Base-by-base conservation (phyloP, 495 filamentous ascomycete genomes). In the Aspergillus incahuasiensis region DNA sequence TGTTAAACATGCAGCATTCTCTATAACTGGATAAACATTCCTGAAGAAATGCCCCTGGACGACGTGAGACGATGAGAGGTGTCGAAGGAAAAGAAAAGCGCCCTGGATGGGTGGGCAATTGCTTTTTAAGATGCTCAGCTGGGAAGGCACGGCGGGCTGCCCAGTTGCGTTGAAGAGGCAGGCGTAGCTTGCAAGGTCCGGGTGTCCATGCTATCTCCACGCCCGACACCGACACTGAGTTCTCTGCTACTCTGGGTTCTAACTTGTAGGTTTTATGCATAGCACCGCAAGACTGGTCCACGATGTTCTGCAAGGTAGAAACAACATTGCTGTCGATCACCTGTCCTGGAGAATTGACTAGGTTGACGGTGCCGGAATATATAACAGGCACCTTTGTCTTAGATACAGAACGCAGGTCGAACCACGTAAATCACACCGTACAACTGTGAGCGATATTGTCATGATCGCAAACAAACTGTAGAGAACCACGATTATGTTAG, bases 1-100 rank as follows among this genome's bases (percentile, higher is more conserved):
- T 18, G 20, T 49, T 50, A 50, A 50, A 25, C 38, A 50, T 50
- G 48, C 34, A 25, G 24, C 48, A 50, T 50, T 40, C 32, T 50
- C 13, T 34, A 25, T 50, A n/a, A n/a, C 28, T 7, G 1, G 13
- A 18, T 45, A 45, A 45, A 8, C 16, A 49, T 49, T 40, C 38
- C 38, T 40, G 12, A 40, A 18, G 15, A 18, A 3, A 40, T 12
- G n/a, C 38, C 38, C 34, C 12, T 50, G 20, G 34, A 9, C 22
- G 34, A 20, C 5, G 28, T 28, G 25, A 8, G 8, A 28, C n/a
- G n/a, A 8, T 8, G 25, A 8, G 8, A 28, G 25, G 8, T 28
- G 25, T 4, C 9, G 12, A 35, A 35, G 32, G 12, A 15, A 35
- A 35, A 9, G 32, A 35, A 11, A 15, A 35, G 6, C 32, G 32